Conservation (phyloP, 1,139 yeast species). For the Pneumocystis wakefieldiae region DNA sequence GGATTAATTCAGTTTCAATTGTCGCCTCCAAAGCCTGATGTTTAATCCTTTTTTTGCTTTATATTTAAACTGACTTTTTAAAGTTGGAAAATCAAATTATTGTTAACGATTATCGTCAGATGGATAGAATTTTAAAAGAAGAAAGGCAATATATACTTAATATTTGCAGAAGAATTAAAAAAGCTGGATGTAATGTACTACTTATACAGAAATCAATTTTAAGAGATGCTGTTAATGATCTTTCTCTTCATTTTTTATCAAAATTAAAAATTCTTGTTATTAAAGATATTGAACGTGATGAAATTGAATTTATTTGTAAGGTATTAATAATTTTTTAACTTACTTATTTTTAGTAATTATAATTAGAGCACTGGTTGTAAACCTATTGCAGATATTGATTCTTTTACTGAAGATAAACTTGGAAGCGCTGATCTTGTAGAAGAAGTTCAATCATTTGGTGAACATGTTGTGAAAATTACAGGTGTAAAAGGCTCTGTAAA, state of each 20-base stretch:
- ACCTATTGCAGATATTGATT: conserved; percentile 90
- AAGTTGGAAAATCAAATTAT: conserved; percentile 82
- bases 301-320: conserved; percentile 81
- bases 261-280: conserved; percentile 87
- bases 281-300: conserved; percentile 93
- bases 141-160: conserved; percentile 90
- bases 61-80: not conserved
- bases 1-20: conserved; percentile 90
- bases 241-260: conserved; percentile 85
- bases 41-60: not conserved
- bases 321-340: not conserved
- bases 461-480: conserved; percentile 80
- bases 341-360: not conserved
- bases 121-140: conserved; percentile 95
- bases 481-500: conserved; percentile 59
- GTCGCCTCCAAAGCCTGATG: conserved; percentile 95
- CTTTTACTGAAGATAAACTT: conserved; percentile 80
- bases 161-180: conserved; percentile 89
- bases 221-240: conserved; percentile 93
- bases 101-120: conserved; percentile 93
- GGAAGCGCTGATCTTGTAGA: conserved; percentile 88
- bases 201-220: conserved; percentile 87
- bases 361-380: conserved; percentile 62
- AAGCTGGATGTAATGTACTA: conserved; percentile 89
- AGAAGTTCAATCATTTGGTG: conserved; percentile 82